Evolutionary conservation across 177 flowering plant genomes (phyloP), one percentile per base, ranked within the genome.

Genomic region (Vitis hybrid): DNA sequence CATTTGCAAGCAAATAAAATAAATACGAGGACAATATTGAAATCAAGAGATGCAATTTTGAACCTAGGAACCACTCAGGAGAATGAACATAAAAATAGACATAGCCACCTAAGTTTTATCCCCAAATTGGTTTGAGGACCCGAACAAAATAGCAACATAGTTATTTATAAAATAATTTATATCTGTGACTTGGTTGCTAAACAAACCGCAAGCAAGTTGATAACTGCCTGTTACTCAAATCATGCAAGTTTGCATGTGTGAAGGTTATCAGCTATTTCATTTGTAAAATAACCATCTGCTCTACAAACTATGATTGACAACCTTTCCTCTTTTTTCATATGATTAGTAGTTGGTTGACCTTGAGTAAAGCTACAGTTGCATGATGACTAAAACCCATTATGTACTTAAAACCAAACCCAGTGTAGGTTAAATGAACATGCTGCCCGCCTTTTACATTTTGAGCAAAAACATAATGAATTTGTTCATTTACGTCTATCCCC

Each of bases 71-170:
- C 62, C 62, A 59, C 39, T 19, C 5, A 7, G 13, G 31, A 57
- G 16, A 57, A 6, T 18, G 26, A 57, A 10, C 60, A 53, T 53
- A 53, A 53, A 12, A 53, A 53, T 12, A 6, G 16, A 53, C 56
- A 6, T 16, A 26, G 55, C 14, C 48, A 71, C 15, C 19, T 18
- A 56, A 20, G 12, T 18, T 20, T 64, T 59, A 10, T 66, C 45
- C 45, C 6, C 20, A 10, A 33, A 60, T 14, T n/a, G 16, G 14
- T 39, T 51, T 50, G 15, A 51, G 51, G 64, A 31, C 18, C 69
- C 11, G 51, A 65, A n/a, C 64, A 65, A 3, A 51, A 58, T 62
- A 45, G 56, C 56, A 5, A 53, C 56, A 53, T 53, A 53, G n/a
- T 5, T 14, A 53, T 16, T 53, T 39, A 39, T 39, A 39, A 53